Percentiles rank a stretch among this genome's conserved stretches.
Evolutionary conservation across 352 stramenopile species (phyloP).

Genomic region (Pythium utonaiense): DNA sequence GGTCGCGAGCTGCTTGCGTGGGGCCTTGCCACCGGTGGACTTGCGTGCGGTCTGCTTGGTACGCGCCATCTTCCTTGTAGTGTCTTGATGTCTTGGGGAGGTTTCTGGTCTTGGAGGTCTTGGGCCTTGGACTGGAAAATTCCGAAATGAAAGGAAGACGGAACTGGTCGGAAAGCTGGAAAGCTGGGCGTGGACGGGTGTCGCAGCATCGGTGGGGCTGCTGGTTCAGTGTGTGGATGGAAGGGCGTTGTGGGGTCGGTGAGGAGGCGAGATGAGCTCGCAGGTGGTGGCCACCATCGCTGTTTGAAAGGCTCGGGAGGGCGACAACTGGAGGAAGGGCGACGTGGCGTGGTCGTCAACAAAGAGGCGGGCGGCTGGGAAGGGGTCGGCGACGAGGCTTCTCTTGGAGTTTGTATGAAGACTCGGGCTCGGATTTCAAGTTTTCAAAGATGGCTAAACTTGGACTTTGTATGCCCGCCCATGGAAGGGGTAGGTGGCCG

Average conservation of each 20-base stretch:
- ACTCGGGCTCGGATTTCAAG: conserved; percentile 19
- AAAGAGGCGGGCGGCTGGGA: conserved; percentile 24
- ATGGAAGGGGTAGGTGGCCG: conserved; percentile 19
- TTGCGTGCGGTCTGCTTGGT: conserved; percentile 92
- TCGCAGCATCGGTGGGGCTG: conserved; percentile 11
- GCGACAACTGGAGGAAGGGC: conserved; percentile 7
- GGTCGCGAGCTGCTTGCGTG: conserved; percentile 79
- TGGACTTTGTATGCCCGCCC: conserved; percentile 19
- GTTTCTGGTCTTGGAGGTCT: conserved; percentile 9
- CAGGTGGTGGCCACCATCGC: conserved; percentile 15
- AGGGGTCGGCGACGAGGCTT: conserved; percentile 14
- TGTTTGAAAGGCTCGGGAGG: conserved; percentile 18
- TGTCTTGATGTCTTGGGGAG: conserved; percentile 6
- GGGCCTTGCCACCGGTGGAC: conserved; percentile 84
- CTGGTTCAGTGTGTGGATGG: conserved; percentile 12
- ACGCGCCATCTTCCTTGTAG: conserved; percentile 51
- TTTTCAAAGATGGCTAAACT: conserved; percentile 23
- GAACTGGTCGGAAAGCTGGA: background rate
- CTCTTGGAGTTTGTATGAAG: conserved; percentile 19
- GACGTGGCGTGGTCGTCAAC: conserved; percentile 19
- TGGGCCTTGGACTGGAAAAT: conserved; percentile 28
- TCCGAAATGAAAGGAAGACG: conserved; percentile 19
- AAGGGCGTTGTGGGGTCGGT: conserved; percentile 13
- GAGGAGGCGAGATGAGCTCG: conserved; percentile 17
- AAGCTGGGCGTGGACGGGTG: background rate